These are phyloP conservation scores for Trichoderma oligosporum DNA, from an alignment of 2,329 filamentous ascomycete genomes.

Conservation along the genomic window DNA sequence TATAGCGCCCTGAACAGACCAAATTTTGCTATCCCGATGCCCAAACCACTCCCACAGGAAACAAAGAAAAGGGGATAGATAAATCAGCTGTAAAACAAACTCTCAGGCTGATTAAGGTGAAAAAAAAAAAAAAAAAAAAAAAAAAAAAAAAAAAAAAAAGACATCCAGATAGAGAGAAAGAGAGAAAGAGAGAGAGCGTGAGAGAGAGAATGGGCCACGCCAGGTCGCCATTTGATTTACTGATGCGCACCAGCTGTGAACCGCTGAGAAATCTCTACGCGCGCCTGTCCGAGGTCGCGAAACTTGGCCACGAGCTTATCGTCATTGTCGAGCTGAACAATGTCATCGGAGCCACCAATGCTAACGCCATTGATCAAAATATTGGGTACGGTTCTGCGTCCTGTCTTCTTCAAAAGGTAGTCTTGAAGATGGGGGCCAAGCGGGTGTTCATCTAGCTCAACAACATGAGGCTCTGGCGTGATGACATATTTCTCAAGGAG, in stretches of 20 bases:
- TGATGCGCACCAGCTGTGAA: constrained; percentile 28
- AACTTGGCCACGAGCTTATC: constrained; percentile 69
- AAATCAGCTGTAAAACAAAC: background rate
- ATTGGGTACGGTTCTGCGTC: constrained; percentile 84
- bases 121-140: background rate
- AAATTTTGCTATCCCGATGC: background rate
- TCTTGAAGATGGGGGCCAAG: constrained; percentile 71
- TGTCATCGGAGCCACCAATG: constrained; percentile 86
- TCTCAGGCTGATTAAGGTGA: background rate
- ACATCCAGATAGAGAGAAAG: background rate
- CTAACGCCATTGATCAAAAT: constrained; percentile 82
- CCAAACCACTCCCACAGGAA: background rate
- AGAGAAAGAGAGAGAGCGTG: background rate
- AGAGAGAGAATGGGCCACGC: background rate
- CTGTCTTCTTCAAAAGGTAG: constrained; percentile 67
- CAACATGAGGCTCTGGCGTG: constrained; percentile 75
- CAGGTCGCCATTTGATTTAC: background rate
- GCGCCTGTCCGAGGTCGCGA: constrained; percentile 67
- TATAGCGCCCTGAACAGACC: background rate
- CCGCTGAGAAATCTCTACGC: constrained; percentile 50
- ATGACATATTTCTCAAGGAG: constrained; percentile 83
- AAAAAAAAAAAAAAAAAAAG: background rate
- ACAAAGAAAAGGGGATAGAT: background rate
- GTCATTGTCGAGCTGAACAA: constrained; percentile 65
- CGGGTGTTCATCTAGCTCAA: constrained; percentile 82